A percentile compares a stretch with the other conserved stretches of the same genome.
These are phyloP conservation scores for Schizosaccharomyces osmophilus DNA, from an alignment of 805 yeast species.

Conservation along the genomic window DNA sequence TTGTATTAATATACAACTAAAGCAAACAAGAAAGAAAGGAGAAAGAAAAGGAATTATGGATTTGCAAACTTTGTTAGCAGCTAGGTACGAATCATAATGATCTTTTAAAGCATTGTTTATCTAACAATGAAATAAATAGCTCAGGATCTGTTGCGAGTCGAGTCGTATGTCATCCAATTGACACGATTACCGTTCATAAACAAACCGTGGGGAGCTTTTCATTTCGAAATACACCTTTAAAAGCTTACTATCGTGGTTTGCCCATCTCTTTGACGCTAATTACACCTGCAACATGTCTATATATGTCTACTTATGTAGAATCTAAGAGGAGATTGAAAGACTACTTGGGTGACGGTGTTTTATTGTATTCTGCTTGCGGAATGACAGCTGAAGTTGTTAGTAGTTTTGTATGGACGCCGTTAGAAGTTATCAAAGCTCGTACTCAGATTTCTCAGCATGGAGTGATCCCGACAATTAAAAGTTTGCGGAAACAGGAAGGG, in stretches of 20 bases:
- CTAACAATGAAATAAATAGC: slow-evolving; percentile 5
- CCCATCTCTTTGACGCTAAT: slow-evolving; percentile 17
- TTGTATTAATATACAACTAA: too few species aligned
- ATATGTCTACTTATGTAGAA: slow-evolving; percentile 19
- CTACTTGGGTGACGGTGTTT: slow-evolving; percentile 14
- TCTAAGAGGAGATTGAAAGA: slow-evolving; percentile 16
- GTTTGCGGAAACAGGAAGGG: slow-evolving; percentile 40
- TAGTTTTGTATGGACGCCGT: slow-evolving; percentile 20
- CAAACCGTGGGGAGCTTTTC: slow-evolving; percentile 14
- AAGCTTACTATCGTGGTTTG: slow-evolving; percentile 19
- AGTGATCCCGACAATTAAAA: slow-evolving; percentile 8
- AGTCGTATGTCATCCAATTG: slow-evolving; percentile 20
- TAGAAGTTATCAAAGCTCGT: slow-evolving; percentile 23
- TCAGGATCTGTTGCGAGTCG: slow-evolving; percentile 17
- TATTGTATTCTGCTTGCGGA: slow-evolving; percentile 16
- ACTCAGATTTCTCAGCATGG: slow-evolving; percentile 16
- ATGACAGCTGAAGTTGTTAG: slow-evolving; percentile 18
- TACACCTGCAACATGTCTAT: slow-evolving; percentile 20
- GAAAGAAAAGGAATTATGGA: not conserved
- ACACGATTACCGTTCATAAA: slow-evolving; percentile 19
- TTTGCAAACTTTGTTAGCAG: not conserved
- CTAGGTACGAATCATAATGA: not conserved
- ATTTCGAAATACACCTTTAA: slow-evolving; percentile 11
- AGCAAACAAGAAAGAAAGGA: not conserved
- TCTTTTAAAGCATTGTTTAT: not conserved